A percentile compares a stretch with the other conserved stretches of the same genome.
These are phyloP conservation scores for Malus hybrid DNA, from an alignment of 331 rosid species.

Conservation along the genomic window DNA sequence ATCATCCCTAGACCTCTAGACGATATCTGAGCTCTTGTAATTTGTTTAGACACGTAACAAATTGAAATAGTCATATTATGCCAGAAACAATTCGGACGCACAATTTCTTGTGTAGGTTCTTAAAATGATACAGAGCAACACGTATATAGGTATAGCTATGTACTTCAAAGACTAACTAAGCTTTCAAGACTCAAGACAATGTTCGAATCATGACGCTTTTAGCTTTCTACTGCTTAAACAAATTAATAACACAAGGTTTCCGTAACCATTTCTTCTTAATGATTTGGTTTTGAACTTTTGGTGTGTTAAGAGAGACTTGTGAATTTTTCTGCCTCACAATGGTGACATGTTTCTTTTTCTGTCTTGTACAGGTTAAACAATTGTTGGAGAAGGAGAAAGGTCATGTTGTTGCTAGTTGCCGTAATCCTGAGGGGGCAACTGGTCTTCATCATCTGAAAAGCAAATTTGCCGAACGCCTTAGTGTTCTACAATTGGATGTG, in stretches of 20 bases:
- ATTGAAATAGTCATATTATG: no score
- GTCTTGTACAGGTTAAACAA: slow-evolving; percentile 61
- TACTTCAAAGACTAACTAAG: no score
- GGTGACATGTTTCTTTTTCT: neutral
- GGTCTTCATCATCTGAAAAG: slow-evolving; percentile 59
- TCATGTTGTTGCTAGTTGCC: slow-evolving; percentile 81
- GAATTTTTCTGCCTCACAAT: neutral
- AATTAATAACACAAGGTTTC: neutral
- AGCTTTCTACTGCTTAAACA: no score
- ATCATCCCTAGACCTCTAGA: no score
- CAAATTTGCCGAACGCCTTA: slow-evolving; percentile 53
- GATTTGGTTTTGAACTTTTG: neutral
- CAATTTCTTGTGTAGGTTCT: no score
- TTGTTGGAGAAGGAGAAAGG: slow-evolving; percentile 70
- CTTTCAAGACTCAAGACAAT: no score
- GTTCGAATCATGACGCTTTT: no score
- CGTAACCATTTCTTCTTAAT: neutral
- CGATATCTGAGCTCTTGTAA: no score
- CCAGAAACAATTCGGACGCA: no score
- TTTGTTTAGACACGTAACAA: no score
- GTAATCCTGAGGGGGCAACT: slow-evolving; percentile 55
- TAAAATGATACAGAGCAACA: no score
- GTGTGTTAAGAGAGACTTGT: neutral
- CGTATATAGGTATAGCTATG: no score
- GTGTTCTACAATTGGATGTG: slow-evolving; percentile 46